phyloP scores from a whole-genome alignment of 441 rosid species.

The Codiaeum variegatum region DNA sequence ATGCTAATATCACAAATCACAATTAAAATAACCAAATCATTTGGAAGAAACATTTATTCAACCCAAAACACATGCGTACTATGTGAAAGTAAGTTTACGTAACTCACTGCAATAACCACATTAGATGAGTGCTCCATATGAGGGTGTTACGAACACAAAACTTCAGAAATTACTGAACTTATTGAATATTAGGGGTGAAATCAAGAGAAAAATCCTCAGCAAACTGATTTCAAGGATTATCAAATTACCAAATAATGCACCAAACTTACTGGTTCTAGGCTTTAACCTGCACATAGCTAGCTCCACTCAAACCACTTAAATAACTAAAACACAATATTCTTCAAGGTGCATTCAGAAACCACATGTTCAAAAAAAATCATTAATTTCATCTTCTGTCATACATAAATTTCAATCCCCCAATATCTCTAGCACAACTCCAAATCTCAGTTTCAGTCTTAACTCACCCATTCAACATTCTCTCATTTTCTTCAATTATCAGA shows the following conservation, averaged over 20 bases:
- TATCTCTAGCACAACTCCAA: background rate
- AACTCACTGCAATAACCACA: background rate
- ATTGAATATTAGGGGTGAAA: background rate
- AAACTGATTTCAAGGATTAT: background rate
- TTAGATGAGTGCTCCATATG: background rate
- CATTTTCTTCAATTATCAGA: constrained; percentile 11
- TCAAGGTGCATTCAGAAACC: constrained; percentile 6
- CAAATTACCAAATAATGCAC: background rate
- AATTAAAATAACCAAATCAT: background rate
- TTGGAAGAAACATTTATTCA: constrained; percentile 2
- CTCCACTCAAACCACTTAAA: background rate
- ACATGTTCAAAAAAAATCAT: background rate
- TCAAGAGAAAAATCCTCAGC: constrained; percentile 2
- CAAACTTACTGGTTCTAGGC: constrained; percentile 7
- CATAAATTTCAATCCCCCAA: background rate
- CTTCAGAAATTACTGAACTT: background rate
- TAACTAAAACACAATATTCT: background rate
- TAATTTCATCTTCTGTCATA: constrained; percentile 10
- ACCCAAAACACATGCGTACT: background rate
- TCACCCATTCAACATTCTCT: constrained; percentile 6
- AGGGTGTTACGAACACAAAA: background rate
- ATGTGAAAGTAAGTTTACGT: background rate
- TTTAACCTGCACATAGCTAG: background rate
- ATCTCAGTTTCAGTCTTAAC: background rate
- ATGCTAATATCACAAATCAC: background rate